A percentile compares a stretch with the other conserved stretches of the same genome.
phyloP scores from a whole-genome alignment of 176 grass and related monocot species.

The Cenchrus purpureus region DNA sequence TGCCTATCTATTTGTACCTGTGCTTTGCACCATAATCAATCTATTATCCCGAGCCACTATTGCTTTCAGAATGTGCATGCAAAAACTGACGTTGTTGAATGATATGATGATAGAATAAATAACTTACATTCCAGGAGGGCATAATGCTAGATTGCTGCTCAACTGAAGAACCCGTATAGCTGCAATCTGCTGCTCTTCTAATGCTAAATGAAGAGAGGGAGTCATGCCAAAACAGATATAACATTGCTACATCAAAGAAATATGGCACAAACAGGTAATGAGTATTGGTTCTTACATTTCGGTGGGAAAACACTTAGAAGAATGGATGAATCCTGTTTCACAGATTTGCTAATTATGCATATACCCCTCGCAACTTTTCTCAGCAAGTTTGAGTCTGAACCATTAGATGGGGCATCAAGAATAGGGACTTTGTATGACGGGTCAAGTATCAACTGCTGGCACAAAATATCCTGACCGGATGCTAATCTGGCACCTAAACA shows the following conservation, averaged over 20 bases:
- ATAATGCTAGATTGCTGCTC: slow-evolving; percentile 88
- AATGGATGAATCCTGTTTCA: slow-evolving; percentile 66
- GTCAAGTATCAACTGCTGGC: slow-evolving; percentile 73
- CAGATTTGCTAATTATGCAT: slow-evolving; percentile 73
- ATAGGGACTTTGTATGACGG: slow-evolving; percentile 73
- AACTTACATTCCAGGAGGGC: slow-evolving; percentile 85
- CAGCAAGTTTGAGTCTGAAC: slow-evolving; percentile 36
- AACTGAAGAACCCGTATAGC: slow-evolving; percentile 79
- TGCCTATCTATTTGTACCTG: too few species aligned
- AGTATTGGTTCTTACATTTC: slow-evolving; percentile 69
- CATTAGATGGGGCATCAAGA: slow-evolving; percentile 48
- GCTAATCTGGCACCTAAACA: slow-evolving; percentile 78
- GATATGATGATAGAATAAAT: slow-evolving; percentile 30
- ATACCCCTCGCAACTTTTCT: slow-evolving; percentile 74
- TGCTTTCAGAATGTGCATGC: background rate
- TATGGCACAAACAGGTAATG: slow-evolving; percentile 17
- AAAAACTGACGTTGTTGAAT: slow-evolving; percentile 22
- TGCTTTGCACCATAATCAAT: too few species aligned
- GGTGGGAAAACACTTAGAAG: slow-evolving; percentile 86
- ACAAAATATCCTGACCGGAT: slow-evolving; percentile 92
- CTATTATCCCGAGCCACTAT: too few species aligned
- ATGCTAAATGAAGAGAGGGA: slow-evolving; percentile 60
- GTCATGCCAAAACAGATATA: background rate
- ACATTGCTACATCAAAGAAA: slow-evolving; percentile 1
- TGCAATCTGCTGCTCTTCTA: slow-evolving; percentile 66